Base-by-base conservation (phyloP, 305 asterid genomes). In the Fraxinus greggii region DNA sequence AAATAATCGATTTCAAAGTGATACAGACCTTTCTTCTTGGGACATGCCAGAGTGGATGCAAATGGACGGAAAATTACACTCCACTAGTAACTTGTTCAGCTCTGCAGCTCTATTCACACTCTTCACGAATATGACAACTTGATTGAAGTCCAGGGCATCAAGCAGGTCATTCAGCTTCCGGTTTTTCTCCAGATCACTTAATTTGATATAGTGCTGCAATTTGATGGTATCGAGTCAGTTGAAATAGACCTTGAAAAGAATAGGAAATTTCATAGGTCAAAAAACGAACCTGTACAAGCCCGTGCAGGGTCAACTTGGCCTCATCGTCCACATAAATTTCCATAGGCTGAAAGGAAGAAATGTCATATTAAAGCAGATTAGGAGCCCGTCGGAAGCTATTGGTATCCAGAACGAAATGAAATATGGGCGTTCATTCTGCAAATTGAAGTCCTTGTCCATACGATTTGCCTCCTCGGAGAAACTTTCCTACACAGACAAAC, bases 1-100 rank as follows among this genome's bases (percentile, higher is more conserved):
- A 54, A 54, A 54, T 54, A 54, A 78, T 89, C 85, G n/a, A 89
- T 86, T 29, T 31, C 33, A 63, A 63, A 24, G 32, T 23, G 17
- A 65, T 28, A 65, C 89, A 8, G 9, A 92, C 97, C 98, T 94
- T 84, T 94, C 98, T 85, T 94, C 97, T 80, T 94, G 98, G 75
- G 97, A 87, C 98, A 94, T 94, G 87, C 98, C 98, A 82, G 98
- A 94, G 88, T 94, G 98, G 83, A 94, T 94, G 89, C 98, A 94
- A 67, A 94, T 94, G 61, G 98, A 92, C 38, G 98, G 98, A 54
- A 94, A 92, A 77, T 94, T 93, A 54, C 98, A 94, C 88, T 94
- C 98, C 42, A 90, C 92, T 23, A 94, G 97, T 76, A 94, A 87
- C 90, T 93, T 94, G 83, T 94, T 93, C 82, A 94, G 90, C 91